Evolutionary conservation across 306 rosid species (phyloP), one percentile per base, ranked within the genome.

Genomic region (Delonix regia): DNA sequence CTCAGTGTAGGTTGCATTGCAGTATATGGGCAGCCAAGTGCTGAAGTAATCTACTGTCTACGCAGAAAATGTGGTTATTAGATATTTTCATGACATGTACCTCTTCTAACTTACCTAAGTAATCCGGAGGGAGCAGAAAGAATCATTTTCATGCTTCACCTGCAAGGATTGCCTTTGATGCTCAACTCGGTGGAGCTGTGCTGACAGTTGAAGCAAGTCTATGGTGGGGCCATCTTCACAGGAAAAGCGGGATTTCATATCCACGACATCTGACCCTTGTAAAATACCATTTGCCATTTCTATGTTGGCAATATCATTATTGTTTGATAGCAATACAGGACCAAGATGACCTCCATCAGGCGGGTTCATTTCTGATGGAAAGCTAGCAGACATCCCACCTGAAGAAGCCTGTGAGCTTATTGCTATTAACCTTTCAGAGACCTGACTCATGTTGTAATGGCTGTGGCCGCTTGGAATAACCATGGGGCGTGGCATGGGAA

Each of bases 121-220:
- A 80, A 88, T 93, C 61, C 84, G 82, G 25, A 88, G 88, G 67
- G 87, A 77, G 87, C 86, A 89, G 51, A 87, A 77, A 78, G 90
- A 85, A 75, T 88, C 90, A 60, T 85, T 84, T 78, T 86, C 89
- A 73, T 72, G 92, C 82, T 93, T 91, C 87, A 84, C 71, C 72
- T 84, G 91, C 85, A 88, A 56, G 61, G 86, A 80, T 59, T 85
- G 90, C 48, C 90, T 83, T 82, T 90, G 89, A 78, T 90, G 89
- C 83, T 89, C 91, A 0, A 91, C 94, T 25, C 86, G 95, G 51
- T 87, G 97, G 73, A 94, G 96, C 83, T 94, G 94, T 2, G 96
- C 86, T 3, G 96, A 94, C 39, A 94, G 87, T 70, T 88, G 97
- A 85, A 94, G 88, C 88, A 90, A 81, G 82, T 90, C 85, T 14